Percentiles rank a stretch among this genome's conserved stretches.
phyloP scores from a whole-genome alignment of 441 rosid species.

The Erodium texanum region DNA sequence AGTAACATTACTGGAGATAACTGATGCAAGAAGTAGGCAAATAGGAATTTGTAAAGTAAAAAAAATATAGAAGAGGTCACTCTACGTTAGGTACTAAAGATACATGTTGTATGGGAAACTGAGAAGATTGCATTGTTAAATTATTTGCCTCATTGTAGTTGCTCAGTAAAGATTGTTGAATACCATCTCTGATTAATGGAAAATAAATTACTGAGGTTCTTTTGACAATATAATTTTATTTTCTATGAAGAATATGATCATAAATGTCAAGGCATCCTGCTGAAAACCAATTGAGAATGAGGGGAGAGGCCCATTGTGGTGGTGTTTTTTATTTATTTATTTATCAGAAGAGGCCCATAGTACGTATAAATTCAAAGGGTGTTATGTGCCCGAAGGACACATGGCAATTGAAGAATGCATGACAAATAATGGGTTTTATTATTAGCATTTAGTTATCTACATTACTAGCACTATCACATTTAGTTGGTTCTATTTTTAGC shows the following conservation, averaged over 20 bases:
- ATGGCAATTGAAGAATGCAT: too few relatives aligned
- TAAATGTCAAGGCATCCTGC: background rate
- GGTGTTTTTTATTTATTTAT: too few relatives aligned
- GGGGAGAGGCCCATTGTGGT: background rate
- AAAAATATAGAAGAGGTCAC: background rate
- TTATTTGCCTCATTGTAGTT: background rate
- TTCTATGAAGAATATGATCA: background rate
- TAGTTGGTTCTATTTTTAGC: too few relatives aligned
- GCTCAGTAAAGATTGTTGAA: background rate
- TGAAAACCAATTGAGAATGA: background rate
- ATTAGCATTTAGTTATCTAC: too few relatives aligned
- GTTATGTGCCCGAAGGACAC: too few relatives aligned
- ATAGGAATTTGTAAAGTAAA: background rate
- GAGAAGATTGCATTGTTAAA: background rate
- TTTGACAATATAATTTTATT: background rate
- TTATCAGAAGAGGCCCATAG: background rate
- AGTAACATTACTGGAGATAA: background rate
- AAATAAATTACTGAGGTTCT: background rate
- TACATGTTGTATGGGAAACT: background rate
- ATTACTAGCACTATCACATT: too few relatives aligned
- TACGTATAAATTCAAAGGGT: too few relatives aligned
- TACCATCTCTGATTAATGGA: background rate
- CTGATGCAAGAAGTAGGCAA: background rate
- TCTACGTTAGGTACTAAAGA: constrained; percentile 1
- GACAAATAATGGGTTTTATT: too few relatives aligned